Conservation (phyloP, 306 rosid species). For the Luffa aegyptiaca region DNA sequence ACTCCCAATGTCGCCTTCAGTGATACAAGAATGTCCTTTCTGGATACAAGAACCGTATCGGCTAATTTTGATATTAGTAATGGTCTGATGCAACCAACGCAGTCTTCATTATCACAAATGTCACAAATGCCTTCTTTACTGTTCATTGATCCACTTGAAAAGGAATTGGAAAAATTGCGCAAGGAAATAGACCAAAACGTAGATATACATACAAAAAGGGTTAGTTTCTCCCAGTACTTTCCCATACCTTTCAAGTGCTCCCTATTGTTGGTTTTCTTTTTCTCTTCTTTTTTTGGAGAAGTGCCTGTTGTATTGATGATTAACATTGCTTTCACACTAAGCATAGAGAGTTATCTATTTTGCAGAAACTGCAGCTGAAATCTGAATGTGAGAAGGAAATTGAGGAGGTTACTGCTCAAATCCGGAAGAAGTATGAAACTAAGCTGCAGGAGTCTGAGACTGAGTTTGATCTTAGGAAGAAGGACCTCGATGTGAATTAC, state of each 20-base stretch:
- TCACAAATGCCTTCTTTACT: not conserved
- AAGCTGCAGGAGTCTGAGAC: constrained; percentile 33
- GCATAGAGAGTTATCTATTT: constrained; percentile 14
- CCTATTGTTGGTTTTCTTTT: not conserved
- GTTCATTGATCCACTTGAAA: constrained; percentile 44
- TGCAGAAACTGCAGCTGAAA: constrained; percentile 54
- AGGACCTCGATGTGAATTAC: constrained; percentile 27
- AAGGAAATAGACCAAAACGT: constrained; percentile 23
- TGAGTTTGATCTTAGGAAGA: constrained; percentile 28
- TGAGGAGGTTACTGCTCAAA: constrained; percentile 31
- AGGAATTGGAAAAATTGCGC: constrained; percentile 44
- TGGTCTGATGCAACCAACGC: constrained; percentile 30
- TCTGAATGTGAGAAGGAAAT: constrained; percentile 49
- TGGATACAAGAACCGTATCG: constrained; percentile 26
- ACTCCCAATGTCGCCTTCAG: constrained; percentile 12
- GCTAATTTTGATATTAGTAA: constrained; percentile 26
- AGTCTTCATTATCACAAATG: constrained; percentile 19
- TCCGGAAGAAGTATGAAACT: constrained; percentile 42
- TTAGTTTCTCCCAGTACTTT: constrained; percentile 17
- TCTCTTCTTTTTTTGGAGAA: not conserved
- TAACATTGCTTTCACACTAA: constrained; percentile 2
- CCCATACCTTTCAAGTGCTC: not conserved
- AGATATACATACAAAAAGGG: constrained; percentile 37
- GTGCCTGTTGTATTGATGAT: constrained; percentile 3
- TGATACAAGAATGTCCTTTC: constrained; percentile 12